Base-by-base conservation (phyloP, 495 filamentous ascomycete genomes). In the Xylaria sp. region DNA sequence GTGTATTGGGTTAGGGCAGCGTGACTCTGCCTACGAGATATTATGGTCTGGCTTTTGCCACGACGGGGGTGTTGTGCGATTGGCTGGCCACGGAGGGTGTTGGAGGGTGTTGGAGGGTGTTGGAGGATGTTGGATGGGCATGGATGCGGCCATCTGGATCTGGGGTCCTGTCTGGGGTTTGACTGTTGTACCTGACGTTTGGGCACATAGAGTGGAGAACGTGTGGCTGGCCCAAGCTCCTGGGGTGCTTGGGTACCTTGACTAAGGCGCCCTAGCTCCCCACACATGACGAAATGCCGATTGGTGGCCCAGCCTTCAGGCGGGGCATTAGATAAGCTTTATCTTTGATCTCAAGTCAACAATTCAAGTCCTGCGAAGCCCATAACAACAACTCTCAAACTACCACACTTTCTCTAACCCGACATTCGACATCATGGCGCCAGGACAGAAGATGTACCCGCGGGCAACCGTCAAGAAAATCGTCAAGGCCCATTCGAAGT, bases 401-500 rank as follows among this genome's bases (percentile, higher is more conserved):
- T 15, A 9, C 64, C 33, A 29, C 35, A 9, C 4, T 1, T 41
- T 31, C 33, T 19, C 14, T 33, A 33, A 12, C 43, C 41, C 14
- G 3, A 53, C 9, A 43, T 53, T 46, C 58, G 40, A 26, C 29
- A 78, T 43, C 31, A 91, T 89, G 88, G 85, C 85, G 24, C 77
- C 85, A 17, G 80, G 83, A 24, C 86, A 93, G 76, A 94, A 93
- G 77, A 88, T 93, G 26, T 97, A 97, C 71, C 95, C 95, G 3
- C 90, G 94, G 46, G 90, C 88, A 5, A 94, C 93, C 0, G 86
- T 97, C 69, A 95, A 93, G 81, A 92, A 93, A 72, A 95, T 95
- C 43, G 87, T 97, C 72, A 97, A 97, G 83, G 94, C 94, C 37
- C 93, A 97, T 79, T 91, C 92, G 5, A 91, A 93, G 64, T 88